Percentiles rank a stretch among this genome's conserved stretches.
Conservation (phyloP, 2,329 filamentous ascomycete species). For the Waltergamsia citrina region DNA sequence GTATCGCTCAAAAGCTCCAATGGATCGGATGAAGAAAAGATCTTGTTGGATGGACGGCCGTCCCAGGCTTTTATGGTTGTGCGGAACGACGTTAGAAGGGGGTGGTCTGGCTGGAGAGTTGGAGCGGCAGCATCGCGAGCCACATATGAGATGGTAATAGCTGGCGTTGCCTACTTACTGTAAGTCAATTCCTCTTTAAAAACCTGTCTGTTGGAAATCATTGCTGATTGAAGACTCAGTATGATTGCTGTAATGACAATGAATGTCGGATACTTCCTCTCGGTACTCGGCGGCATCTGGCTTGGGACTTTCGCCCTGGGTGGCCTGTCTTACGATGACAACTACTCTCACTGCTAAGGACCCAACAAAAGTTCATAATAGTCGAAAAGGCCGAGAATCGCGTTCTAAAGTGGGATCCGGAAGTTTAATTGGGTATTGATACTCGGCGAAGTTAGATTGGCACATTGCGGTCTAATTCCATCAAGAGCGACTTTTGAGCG, state of each 20-base stretch:
- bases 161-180: slow-evolving; percentile 67
- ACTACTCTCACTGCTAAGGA: not conserved
- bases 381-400: no score
- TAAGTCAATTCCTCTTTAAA: slow-evolving; percentile 36
- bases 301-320: slow-evolving; percentile 67
- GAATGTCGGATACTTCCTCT: slow-evolving; percentile 68
- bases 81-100: slow-evolving; percentile 1
- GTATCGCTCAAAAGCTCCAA: not conserved
- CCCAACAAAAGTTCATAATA: no score
- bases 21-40: not conserved
- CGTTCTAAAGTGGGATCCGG: no score
- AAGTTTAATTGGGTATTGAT: no score
- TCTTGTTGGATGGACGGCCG: not conserved
- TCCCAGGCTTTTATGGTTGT: not conserved
- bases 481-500: no score
- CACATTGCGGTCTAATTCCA: no score
- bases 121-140: slow-evolving; percentile 8
- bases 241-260: slow-evolving; percentile 80
- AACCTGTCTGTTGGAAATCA: not conserved
- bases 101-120: slow-evolving; percentile 9
- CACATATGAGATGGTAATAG: slow-evolving; percentile 33
- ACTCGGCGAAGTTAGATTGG: no score
- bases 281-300: slow-evolving; percentile 61
- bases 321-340: slow-evolving; percentile 3
- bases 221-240: slow-evolving; percentile 30